A percentile compares a stretch with the other conserved stretches of the same genome.
phyloP scores from a whole-genome alignment of 192 early-diverging fungal species.

The Rhizoclosmatium globosum region DNA sequence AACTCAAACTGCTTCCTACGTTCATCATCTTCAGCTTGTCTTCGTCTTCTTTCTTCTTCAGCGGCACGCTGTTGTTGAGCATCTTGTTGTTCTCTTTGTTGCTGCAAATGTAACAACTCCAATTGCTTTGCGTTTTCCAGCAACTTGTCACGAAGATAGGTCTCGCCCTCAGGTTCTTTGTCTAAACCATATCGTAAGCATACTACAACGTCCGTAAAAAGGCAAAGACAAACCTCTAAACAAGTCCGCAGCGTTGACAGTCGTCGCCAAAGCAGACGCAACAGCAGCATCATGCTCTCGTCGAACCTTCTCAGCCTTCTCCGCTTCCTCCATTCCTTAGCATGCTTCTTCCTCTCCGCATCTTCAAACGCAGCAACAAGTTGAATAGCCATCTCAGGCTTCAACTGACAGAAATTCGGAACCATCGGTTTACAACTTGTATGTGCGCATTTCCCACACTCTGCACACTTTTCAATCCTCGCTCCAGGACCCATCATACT shows the following conservation, averaged over 20 bases:
- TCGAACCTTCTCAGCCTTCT: slow-evolving; percentile 27
- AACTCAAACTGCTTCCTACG: neutral
- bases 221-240: too few relatives aligned
- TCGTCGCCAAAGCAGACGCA: neutral
- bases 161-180: too few relatives aligned
- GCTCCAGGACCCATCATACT: slow-evolving; percentile 63
- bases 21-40: slow-evolving; percentile 63
- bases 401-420: slow-evolving; percentile 59
- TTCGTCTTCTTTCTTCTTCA: neutral
- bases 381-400: slow-evolving; percentile 50
- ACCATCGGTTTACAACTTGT: slow-evolving; percentile 52
- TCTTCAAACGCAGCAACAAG: slow-evolving; percentile 57
- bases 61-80: neutral
- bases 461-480: slow-evolving; percentile 51
- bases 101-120: neutral
- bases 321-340: slow-evolving; percentile 61
- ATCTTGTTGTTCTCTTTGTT: slow-evolving; percentile 12
- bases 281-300: slow-evolving; percentile 22
- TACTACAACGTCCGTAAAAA: too few relatives aligned
- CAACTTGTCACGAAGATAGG: neutral
- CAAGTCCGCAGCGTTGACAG: too few relatives aligned
- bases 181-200: too few relatives aligned
- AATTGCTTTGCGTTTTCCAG: slow-evolving; percentile 1
- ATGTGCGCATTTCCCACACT: slow-evolving; percentile 54
- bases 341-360: slow-evolving; percentile 49